Conservation (phyloP, 1,284 basidiomycete genomes). For the Ustilago shanxiensis region DNA sequence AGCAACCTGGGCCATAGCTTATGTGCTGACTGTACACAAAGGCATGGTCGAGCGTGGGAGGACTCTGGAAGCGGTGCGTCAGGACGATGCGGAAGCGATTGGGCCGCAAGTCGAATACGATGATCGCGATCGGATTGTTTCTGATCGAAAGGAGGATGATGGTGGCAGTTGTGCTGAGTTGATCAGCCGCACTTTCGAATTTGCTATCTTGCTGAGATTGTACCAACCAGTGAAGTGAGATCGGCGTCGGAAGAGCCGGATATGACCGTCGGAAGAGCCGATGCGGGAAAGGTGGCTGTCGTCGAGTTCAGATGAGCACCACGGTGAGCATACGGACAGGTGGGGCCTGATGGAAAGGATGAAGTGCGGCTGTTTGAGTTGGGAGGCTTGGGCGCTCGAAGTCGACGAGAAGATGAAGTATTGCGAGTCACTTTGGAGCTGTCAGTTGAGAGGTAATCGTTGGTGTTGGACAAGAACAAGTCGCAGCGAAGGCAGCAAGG, state of each 20-base stretch:
- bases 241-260: constrained; percentile 3
- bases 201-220: too few relatives aligned
- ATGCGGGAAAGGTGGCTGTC: not conserved
- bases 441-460: too few relatives aligned
- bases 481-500: not conserved
- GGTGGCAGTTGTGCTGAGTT: not conserved
- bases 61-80: not conserved
- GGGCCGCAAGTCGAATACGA: not conserved
- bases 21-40: constrained; percentile 19
- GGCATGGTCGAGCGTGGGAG: constrained; percentile 32
- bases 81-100: not conserved
- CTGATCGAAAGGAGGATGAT: not conserved
- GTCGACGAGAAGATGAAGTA: not conserved
- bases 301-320: not conserved
- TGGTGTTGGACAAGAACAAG: not conserved
- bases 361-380: not conserved
- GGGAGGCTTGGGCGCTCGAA: not conserved
- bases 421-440: not conserved
- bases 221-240: not conserved
- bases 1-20: constrained; percentile 52
- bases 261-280: constrained; percentile 3
- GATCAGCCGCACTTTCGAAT: too few relatives aligned
- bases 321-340: not conserved
- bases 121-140: not conserved
- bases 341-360: not conserved